Conservation (phyloP, 495 filamentous ascomycete species). For the Platismatia glauca region DNA sequence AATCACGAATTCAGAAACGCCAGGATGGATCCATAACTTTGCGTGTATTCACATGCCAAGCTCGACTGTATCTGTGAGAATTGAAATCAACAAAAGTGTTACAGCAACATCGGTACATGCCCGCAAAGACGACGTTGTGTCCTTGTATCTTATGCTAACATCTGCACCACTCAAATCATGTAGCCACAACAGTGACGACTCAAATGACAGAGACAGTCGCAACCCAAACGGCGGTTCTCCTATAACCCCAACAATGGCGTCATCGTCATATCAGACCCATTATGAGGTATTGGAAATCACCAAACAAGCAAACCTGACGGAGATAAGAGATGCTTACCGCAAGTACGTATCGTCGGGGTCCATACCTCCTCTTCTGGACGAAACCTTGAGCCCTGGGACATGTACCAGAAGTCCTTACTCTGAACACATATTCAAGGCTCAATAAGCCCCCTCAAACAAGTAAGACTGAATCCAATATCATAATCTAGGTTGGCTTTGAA, state of each 20-base stretch:
- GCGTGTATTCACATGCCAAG: background rate
- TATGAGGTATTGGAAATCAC: slow-evolving; percentile 1
- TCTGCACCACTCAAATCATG: background rate
- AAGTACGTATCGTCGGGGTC: no score
- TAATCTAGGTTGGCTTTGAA: background rate
- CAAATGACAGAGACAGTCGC: background rate
- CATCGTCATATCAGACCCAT: background rate
- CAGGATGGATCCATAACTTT: background rate
- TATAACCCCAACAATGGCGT: background rate
- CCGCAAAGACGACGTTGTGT: background rate
- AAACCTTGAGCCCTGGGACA: no score
- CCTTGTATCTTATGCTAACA: background rate
- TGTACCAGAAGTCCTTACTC: no score
- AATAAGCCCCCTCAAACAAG: no score
- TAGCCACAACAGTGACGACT: background rate
- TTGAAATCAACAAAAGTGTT: background rate
- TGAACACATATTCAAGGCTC: no score
- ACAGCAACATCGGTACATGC: background rate
- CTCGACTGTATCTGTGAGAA: background rate
- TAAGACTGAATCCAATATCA: no score
- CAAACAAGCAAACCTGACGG: background rate
- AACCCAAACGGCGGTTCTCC: background rate
- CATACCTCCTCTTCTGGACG: no score
- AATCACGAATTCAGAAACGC: background rate
- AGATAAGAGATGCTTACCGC: background rate